phyloP scores from a whole-genome alignment of 805 yeast species.

The Scheffersomyces coipomensis region DNA sequence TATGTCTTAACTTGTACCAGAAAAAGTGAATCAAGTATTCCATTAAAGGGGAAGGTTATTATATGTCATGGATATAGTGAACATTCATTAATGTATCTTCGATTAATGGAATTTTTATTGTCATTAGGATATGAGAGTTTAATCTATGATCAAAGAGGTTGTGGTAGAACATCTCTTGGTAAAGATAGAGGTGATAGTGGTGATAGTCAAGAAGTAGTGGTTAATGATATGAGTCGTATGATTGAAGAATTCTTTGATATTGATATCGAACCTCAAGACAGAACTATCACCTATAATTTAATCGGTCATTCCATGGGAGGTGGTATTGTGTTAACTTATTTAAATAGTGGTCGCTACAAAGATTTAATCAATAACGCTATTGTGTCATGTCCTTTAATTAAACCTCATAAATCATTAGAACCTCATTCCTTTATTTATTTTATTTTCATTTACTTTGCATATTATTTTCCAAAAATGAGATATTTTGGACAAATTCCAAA shows the following conservation, averaged over 20 bases:
- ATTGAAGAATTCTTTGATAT: conserved; percentile 5
- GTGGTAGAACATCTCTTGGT: conserved; percentile 10
- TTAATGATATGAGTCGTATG: conserved; percentile 8
- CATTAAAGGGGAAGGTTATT: conserved; percentile 7
- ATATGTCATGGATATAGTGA: conserved; percentile 14
- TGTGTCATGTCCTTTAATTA: conserved; percentile 7
- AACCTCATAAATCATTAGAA: background rate
- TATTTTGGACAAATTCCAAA: background rate
- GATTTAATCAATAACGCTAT: conserved; percentile 1
- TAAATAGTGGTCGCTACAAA: conserved; percentile 7
- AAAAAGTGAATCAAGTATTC: background rate
- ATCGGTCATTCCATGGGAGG: conserved; percentile 14
- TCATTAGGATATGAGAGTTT: conserved; percentile 10
- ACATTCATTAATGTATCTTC: conserved; percentile 7
- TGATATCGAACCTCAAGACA: background rate
- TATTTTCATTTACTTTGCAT: background rate
- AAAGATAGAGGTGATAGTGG: conserved; percentile 8
- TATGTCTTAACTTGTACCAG: background rate
- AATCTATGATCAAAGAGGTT: conserved; percentile 11
- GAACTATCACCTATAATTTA: background rate
- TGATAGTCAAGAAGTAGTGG: background rate
- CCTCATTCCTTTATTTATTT: background rate
- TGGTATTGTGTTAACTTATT: conserved; percentile 7
- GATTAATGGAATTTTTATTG: conserved; percentile 7
- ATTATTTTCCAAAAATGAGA: background rate